phyloP scores from a whole-genome alignment of 768 basidiomycete genomes.

The Boletus fagicola region DNA sequence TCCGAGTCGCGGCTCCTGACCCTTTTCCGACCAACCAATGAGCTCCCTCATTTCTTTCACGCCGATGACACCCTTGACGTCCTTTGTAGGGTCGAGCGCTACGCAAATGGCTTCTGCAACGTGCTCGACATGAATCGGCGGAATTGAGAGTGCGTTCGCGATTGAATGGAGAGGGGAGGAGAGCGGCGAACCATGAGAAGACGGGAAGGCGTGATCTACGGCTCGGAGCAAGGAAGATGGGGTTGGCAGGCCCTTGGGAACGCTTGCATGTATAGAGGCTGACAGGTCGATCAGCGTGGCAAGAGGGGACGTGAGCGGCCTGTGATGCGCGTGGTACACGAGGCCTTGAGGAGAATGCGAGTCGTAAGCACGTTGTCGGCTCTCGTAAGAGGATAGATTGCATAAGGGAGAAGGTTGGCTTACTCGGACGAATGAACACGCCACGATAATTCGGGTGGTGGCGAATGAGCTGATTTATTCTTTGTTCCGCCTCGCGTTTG shows the following conservation, averaged over 20 bases:
- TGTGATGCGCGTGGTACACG: constrained; percentile 92
- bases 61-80: constrained; percentile 62
- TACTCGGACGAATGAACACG: constrained; percentile 89
- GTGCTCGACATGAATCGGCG: constrained; percentile 94
- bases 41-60: constrained; percentile 73
- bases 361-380: constrained; percentile 13
- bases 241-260: constrained; percentile 57
- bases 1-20: constrained; percentile 18
- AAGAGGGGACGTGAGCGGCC: constrained; percentile 84
- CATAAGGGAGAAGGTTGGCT: constrained; percentile 28
- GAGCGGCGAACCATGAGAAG: constrained; percentile 31
- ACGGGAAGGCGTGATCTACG: constrained; percentile 41
- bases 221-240: constrained; percentile 63
- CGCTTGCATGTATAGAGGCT: constrained; percentile 61
- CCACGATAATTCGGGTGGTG: constrained; percentile 52
- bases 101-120: constrained; percentile 83
- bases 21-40: constrained; percentile 59
- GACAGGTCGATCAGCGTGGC: constrained; percentile 84
- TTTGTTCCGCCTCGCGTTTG: constrained; percentile 87
- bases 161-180: constrained; percentile 59
- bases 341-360: constrained; percentile 54
- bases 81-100: constrained; percentile 48
- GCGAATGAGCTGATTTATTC: constrained; percentile 55
- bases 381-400: constrained; percentile 13
- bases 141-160: constrained; percentile 77